Evolutionary conservation across 441 rosid species (phyloP), one percentile per base, ranked within the genome.

Genomic region (Bocquillonia castaneifolia): DNA sequence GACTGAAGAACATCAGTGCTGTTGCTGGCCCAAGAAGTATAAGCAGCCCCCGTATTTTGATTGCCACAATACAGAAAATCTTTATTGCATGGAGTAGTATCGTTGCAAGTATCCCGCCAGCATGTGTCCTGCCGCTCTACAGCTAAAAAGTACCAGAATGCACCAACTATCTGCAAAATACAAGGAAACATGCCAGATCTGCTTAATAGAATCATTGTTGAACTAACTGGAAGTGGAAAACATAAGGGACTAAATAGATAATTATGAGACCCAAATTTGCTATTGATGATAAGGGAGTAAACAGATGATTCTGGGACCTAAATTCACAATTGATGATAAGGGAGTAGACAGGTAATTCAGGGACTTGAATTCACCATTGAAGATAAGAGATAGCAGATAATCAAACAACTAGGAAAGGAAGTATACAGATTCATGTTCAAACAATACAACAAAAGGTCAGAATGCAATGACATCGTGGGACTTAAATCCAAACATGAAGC

Each of bases 71-170:
- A 94, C 70, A 94, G 73, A 70, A 81, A 94, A 70, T 52, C 67
- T 67, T 69, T 79, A 28, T 2, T 25, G 77, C 99, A 94, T 9
- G 0, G 45, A 51, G 1, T 44, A 31, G 14, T 51, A 14, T 9
- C 45, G 59, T 28, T 1, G 59, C 99, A 94, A 73, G 81, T 83
- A 40, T 26, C 56, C 66, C 40, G 82, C 99, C 99, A 94, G 81
- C 99, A 94, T 18, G 86, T 68, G 60, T 90, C 96, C 63, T 84
- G 85, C 66, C 98, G 85, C 74, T 92, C 94, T 62, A 90, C 83
- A 15, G 99, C 96, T 59, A 94, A 73, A 77, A 87, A 65, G 79
- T 94, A 94, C 99, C 99, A 94, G 66, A 94, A 81, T 39, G 99
- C 96, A 69, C 99, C 99, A 37, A 91, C 96, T 72, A 90, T 82